Base-by-base conservation (phyloP, 352 stramenopile genomes). In the Elongisporangium prolatum region DNA sequence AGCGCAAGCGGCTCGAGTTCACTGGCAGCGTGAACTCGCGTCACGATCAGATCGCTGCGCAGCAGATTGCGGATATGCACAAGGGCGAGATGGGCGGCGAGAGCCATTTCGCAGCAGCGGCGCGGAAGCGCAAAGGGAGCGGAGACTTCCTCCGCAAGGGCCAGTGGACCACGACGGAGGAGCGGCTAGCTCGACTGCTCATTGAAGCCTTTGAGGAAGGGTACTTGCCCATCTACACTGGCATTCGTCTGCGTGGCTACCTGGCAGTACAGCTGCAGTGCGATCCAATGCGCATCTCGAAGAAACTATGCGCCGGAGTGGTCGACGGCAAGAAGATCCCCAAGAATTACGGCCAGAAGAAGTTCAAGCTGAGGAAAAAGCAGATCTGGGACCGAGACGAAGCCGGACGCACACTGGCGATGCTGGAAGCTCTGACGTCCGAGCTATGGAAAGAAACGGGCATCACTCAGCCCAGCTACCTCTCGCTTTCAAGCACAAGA, bases 271-370 rank as follows among this genome's bases (percentile, higher is more conserved):
- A 90, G 52, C 62, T 93, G 21, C 81, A 91, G 52, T 93, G 84
- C 44, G 84, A 91, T 37, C 84, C 84, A 37, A 93, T 93, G 84
- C 70, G 84, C 11, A 77, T 93, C 40, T 89, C 79, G 17, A 93
- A 93, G 68, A 93, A 93, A 48, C 69, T 93, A 25, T 90, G 80
- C 51, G 78, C 79, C 10, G 81, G 81, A 3, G 72, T 66, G 9
- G 84, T 93, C 48, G 79, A 88, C 51, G 79, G 79, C 50, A 88
- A 88, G 51, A 61, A 63, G 6, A 75, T 93, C 49, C 77, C 84
- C 0, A 91, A 86, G 51, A 93, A 93, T 56, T 91, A 84, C 52
- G 82, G 82, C 3, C 82, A 91, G 64, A 84, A 86, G 60, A 91
- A 89, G 57, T 91, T 88, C 50, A 82, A 84, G 20, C 68, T 87